Base-by-base conservation (phyloP, 2,329 filamentous ascomycete species). In the Ophiostoma ulmi region DNA sequence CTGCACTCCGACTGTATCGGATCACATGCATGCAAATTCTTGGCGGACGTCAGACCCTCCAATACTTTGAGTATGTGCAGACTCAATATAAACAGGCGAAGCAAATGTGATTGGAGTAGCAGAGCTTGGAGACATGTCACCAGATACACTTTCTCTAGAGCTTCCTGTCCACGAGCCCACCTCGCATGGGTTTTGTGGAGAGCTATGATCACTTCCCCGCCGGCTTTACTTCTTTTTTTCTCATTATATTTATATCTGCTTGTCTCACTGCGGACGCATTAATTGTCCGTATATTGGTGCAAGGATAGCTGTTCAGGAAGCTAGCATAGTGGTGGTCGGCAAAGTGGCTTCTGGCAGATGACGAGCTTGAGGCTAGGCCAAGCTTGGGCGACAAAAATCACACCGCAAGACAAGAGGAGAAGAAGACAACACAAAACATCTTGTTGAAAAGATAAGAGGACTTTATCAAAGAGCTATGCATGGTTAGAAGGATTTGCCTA, bases 51-150 rank as follows among this genome's bases (percentile, higher is more conserved):
- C 14, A 48, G 44, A n/a, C 44, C 44, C 44, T 48, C 44, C 44
- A 48, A 48, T 48, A 48, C 41, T 39, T 39, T 31, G 31, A 31
- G 31, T 31, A 31, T 31, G 31, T 31, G 31, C 31, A 3, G 31
- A 31, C 5, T 44, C 44, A 48, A 48, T 48, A 48, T 20, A 17
- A 48, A 7, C 1, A 7, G 31, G 31, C 14, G 17, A 48, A 20
- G 6, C 44, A 20, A n/a, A 48, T 8, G n/a, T 26, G 58, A 63
- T 63, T 63, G 58, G 58, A 22, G 58, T 63, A 26, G 14, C 44
- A 52, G 39, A 63, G 58, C 58, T 63, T 63, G 26, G 58, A 63
- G 14, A 5, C 58, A 63, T 63, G 58, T 63, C 58, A 58, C 52
- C 58, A 26, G 58, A 63, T 63, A 35, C 26, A 63, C 26, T 61